Base-by-base conservation (phyloP, 192 early-diverging fungal genomes). In the Coemansia sp. region DNA sequence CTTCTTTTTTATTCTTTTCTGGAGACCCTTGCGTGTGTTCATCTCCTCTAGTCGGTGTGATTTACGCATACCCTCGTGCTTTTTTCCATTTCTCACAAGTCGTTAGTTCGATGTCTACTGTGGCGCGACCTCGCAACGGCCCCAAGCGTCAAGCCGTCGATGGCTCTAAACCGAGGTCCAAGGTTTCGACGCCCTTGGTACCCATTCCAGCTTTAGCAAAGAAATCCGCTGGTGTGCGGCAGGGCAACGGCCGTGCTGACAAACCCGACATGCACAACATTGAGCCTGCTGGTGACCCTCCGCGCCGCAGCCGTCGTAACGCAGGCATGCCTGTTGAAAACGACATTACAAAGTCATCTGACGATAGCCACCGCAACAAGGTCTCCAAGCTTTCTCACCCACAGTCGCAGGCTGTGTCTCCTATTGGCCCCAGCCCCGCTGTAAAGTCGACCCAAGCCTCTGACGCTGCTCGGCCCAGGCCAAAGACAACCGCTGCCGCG, bases 101-200 rank as follows among this genome's bases (percentile, higher is more conserved):
- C 3, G 24, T 38, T 27, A 33, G 12, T 41, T 43, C 33, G 38
- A 81, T 82, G 80, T 82, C 80, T 61, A 72, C 80, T 2, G 73
- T 74, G 69, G 75, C 73, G 50, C 80, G 80, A 47, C 66, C 74
- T 27, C 80, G 80, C 53, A 75, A 52, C 66, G 76, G 71, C 20
- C 68, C 75, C 39, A 76, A 63, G 50, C 65, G 70, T 18, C 74
- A 63, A 38, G 20, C 73, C 20, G 70, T 33, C n/a, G 53, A 29
- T 20, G 53, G 47, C 69, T 68, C 66, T 24, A 71, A 71, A 39
- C 20, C 69, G 29, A 70, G 44, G 64, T 22, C 68, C 15, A 70
- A 50, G 20, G 43, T 31, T 7, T 11, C 31, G 16, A 34, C 60
- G 53, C 53, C 70, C 0, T 57, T 40, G 57, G 39, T 65, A 31